phyloP scores from a whole-genome alignment of 441 rosid genomes.

The Euphorbia schlechtendalii region DNA sequence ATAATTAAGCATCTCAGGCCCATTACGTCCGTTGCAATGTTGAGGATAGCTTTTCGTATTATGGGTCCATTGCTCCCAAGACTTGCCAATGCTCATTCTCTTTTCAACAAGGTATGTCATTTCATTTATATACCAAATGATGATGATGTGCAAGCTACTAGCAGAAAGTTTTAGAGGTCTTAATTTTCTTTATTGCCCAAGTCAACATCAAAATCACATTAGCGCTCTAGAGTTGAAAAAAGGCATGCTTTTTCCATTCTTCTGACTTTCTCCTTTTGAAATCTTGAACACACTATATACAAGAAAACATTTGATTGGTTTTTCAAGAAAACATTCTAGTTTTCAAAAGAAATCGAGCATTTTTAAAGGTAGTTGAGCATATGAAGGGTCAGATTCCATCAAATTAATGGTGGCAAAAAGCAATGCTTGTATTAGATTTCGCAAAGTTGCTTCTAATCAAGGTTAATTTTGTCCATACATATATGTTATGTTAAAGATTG shows the following conservation, averaged over 20 bases:
- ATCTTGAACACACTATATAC: no score
- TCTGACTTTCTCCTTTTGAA: no score
- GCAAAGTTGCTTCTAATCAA: no score
- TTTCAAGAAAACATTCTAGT: no score
- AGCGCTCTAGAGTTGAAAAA: not conserved
- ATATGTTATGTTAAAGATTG: no score
- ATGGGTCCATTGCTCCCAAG: slow-evolving; percentile 96
- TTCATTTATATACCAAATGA: slow-evolving; percentile 6
- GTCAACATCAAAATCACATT: not conserved
- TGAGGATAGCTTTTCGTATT: slow-evolving; percentile 87
- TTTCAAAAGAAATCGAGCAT: no score
- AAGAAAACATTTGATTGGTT: no score
- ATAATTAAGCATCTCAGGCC: slow-evolving; percentile 83
- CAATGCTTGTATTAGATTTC: no score
- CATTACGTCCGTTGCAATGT: slow-evolving; percentile 85
- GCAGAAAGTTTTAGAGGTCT: not conserved
- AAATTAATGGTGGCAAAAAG: no score
- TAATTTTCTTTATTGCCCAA: not conserved
- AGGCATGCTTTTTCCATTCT: not conserved
- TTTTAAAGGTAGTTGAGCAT: no score
- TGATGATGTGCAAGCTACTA: not conserved
- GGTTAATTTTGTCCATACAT: no score
- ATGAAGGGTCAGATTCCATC: no score
- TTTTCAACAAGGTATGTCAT: slow-evolving; percentile 74
- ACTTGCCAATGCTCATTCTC: slow-evolving; percentile 79